These are phyloP conservation scores for Nakazawaea wickerhamii DNA, from an alignment of 805 yeast genomes.

Conservation along the genomic window DNA sequence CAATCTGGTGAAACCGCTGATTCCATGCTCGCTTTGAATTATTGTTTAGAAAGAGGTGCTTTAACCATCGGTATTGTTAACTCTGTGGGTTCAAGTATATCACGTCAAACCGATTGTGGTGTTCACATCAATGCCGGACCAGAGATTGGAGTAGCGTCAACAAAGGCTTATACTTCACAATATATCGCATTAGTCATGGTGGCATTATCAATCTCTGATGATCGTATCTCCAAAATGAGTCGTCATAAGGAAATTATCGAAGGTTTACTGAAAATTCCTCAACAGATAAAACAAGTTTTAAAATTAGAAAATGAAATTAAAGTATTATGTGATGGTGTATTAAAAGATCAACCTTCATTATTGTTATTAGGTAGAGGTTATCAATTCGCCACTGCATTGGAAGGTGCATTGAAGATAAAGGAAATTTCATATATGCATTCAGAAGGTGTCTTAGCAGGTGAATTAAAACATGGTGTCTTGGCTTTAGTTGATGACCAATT, in stretches of 20 bases:
- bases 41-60: slow-evolving; percentile 96
- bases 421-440: slow-evolving; percentile 99
- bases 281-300: slow-evolving; percentile 76
- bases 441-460: slow-evolving; percentile 99
- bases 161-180: slow-evolving; percentile 98
- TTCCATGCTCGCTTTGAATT: slow-evolving; percentile 88
- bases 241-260: slow-evolving; percentile 84
- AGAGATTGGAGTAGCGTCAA: slow-evolving; percentile 98
- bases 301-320: slow-evolving; percentile 69
- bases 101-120: slow-evolving; percentile 98
- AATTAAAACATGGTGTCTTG: slow-evolving; percentile 95
- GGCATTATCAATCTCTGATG: slow-evolving; percentile 92
- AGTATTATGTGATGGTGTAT: slow-evolving; percentile 61
- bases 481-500: slow-evolving; percentile 92
- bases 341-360: slow-evolving; percentile 80
- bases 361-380: slow-evolving; percentile 94
- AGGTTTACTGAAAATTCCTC: slow-evolving; percentile 80
- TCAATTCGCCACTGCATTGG: slow-evolving; percentile 95
- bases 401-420: slow-evolving; percentile 96
- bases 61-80: slow-evolving; percentile 96
- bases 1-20: slow-evolving; percentile 99
- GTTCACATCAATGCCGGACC: slow-evolving; percentile 99
- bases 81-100: slow-evolving; percentile 94
- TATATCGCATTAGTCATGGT: slow-evolving; percentile 95
- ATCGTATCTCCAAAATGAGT: slow-evolving; percentile 65